Base-by-base conservation (phyloP, 2,329 filamentous ascomycete genomes). In the Talaromyces sp. region DNA sequence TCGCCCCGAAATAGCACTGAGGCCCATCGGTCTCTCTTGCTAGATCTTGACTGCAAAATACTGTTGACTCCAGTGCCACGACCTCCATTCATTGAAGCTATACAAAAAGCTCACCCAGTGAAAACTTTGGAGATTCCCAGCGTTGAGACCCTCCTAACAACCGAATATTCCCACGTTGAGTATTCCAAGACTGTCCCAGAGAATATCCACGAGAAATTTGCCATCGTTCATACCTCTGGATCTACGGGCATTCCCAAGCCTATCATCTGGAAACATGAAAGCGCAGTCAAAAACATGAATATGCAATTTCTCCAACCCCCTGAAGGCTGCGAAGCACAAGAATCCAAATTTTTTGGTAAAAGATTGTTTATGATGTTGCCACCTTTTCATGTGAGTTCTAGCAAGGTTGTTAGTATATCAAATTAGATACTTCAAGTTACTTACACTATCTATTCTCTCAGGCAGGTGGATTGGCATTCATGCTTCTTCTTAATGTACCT, bases 1-100 rank as follows among this genome's bases (percentile, higher is more conserved):
- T 76, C 71, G 14, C 73, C 73, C 1, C 67, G 73, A 1, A 76
- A 75, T 36, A 75, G 71, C 35, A 45, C 58, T 5, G 65, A 60
- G 1, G 72, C 70, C 4, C 72, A 76, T 20, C 52, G 52, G 6
- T 55, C 52, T 5, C 58, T 75, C 0, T 65, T 76, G n/a, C 45
- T 58, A 4, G 19, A 40, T 0, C 57, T 73, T 2, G 40, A 63
- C 3, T 75, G 71, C 52, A 59, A 57, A 2, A 68, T 55, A 13
- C 50, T 75, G 2, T 39, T 75, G 1, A 63, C 66, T 3, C 54
- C 68, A 0, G 58, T 59, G 20, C 65, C 69, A 0, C 52, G 52
- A 1, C 63, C 65, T 17, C 54, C 65, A 2, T 30, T 63, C 0
- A 59, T 62, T 0, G 37, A 30, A 0, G 35, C 63, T 0, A 62